A percentile compares a stretch with the other conserved stretches of the same genome.
phyloP scores from a whole-genome alignment of 441 rosid species.

The Melastoma candidum region DNA sequence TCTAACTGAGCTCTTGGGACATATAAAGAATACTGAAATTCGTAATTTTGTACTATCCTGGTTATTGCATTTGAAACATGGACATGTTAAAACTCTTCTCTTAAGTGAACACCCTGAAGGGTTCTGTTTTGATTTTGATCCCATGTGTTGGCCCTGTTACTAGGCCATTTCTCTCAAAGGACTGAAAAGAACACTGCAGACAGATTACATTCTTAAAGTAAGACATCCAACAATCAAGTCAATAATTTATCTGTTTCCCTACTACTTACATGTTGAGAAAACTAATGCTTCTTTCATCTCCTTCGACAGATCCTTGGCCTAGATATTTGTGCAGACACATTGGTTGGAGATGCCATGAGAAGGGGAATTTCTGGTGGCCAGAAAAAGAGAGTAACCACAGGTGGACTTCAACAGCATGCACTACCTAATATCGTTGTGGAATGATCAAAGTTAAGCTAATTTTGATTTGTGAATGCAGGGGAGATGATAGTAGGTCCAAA shows the following conservation, averaged over 20 bases:
- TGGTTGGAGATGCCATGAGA: conserved; percentile 17
- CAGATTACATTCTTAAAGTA: conserved; percentile 17
- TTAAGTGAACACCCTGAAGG: too few species aligned
- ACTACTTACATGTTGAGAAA: neutral
- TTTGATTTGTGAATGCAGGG: conserved; percentile 18
- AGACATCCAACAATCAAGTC: conserved; percentile 1
- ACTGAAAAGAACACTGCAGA: conserved; percentile 15
- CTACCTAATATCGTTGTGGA: conserved; percentile 1
- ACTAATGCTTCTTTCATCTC: neutral
- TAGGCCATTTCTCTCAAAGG: conserved; percentile 18
- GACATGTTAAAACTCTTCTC: too few species aligned
- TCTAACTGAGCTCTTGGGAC: too few species aligned
- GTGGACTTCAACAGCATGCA: neutral
- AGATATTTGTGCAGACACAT: conserved; percentile 18
- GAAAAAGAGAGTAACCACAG: conserved; percentile 18
- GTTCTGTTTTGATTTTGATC: too few species aligned
- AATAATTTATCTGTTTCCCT: neutral
- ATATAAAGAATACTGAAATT: too few species aligned
- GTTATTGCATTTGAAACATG: too few species aligned
- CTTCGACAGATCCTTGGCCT: conserved; percentile 14
- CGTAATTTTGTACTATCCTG: too few species aligned
- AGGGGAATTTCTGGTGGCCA: conserved; percentile 21
- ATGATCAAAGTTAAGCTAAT: neutral
- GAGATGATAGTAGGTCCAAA: conserved; percentile 67
- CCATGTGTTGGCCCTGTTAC: neutral